These are phyloP conservation scores for Haberlea rhodopensis DNA, from an alignment of 257 asterid genomes.

Conservation along the genomic window DNA sequence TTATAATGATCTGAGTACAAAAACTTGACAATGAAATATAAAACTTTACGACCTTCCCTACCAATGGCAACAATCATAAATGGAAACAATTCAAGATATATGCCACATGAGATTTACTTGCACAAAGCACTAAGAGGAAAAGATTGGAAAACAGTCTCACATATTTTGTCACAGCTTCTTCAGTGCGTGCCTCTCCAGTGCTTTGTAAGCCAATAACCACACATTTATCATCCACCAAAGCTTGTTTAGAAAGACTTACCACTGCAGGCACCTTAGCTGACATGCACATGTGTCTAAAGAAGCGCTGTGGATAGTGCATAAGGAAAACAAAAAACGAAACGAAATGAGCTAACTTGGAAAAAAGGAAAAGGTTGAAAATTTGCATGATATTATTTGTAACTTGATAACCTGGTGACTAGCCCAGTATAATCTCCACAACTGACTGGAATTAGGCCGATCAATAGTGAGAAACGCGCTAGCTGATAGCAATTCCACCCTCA, in stretches of 20 bases:
- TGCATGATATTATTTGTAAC: constrained; percentile 20
- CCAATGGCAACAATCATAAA: constrained; percentile 22
- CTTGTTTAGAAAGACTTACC: constrained; percentile 76
- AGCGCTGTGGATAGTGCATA: constrained; percentile 64
- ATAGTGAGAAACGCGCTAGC: constrained; percentile 54
- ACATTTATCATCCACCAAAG: constrained; percentile 71
- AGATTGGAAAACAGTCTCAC: constrained; percentile 45
- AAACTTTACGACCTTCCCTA: neutral
- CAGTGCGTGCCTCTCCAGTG: constrained; percentile 98
- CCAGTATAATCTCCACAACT: constrained; percentile 96
- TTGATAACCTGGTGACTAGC: constrained; percentile 83
- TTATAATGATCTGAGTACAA: constrained; percentile 12
- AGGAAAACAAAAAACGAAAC: constrained; percentile 25
- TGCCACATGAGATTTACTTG: neutral
- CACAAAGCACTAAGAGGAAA: constrained; percentile 11
- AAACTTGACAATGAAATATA: constrained; percentile 11
- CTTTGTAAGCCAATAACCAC: constrained; percentile 95
- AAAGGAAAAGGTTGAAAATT: constrained; percentile 12
- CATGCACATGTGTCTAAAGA: constrained; percentile 96
- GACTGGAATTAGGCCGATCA: constrained; percentile 70
- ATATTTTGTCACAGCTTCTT: constrained; percentile 91
- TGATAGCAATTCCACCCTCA: constrained; percentile 78
- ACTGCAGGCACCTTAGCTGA: constrained; percentile 98
- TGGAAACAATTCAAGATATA: constrained; percentile 6
- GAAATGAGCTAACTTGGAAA: constrained; percentile 16